These are phyloP conservation scores for Jacaranda mimosifolia DNA, from an alignment of 257 asterid genomes.

Conservation along the genomic window DNA sequence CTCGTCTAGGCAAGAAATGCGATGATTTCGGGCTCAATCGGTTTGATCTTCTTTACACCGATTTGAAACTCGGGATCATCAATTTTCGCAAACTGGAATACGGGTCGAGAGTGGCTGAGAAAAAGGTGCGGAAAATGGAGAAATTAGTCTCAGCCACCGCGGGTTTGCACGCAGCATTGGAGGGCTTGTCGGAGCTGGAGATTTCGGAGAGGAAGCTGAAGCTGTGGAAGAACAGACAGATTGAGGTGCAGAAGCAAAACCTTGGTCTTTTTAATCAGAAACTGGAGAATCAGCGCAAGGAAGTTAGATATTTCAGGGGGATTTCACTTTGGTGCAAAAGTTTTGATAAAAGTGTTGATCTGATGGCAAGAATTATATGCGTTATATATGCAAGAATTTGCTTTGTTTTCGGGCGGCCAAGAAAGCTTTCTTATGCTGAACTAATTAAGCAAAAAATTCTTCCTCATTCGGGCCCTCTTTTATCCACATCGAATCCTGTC, in stretches of 20 bases:
- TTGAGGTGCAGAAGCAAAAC: constrained; percentile 44
- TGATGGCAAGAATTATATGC: constrained; percentile 68
- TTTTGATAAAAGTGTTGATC: constrained; percentile 63
- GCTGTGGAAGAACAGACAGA: constrained; percentile 48
- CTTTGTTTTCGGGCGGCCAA: constrained; percentile 57
- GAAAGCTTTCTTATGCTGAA: neutral
- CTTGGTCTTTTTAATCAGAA: constrained; percentile 47
- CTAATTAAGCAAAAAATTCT: constrained; percentile 13
- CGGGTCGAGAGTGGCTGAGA: constrained; percentile 59
- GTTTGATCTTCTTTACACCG: constrained; percentile 60
- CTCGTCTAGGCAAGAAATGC: constrained; percentile 73
- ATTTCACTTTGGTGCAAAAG: constrained; percentile 69
- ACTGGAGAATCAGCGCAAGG: constrained; percentile 64
- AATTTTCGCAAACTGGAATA: constrained; percentile 52
- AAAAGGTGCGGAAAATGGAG: constrained; percentile 63
- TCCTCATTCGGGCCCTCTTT: constrained; percentile 63
- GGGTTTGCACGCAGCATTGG: constrained; percentile 58
- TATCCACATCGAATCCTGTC: constrained; percentile 44
- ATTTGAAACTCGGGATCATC: constrained; percentile 60
- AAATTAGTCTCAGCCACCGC: constrained; percentile 58
- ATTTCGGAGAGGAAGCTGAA: constrained; percentile 53
- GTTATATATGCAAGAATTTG: constrained; percentile 58
- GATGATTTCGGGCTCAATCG: constrained; percentile 56
- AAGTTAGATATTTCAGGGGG: constrained; percentile 59
- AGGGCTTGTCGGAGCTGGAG: constrained; percentile 64